These are phyloP conservation scores for Metroxylon sagu DNA, from an alignment of 176 grass and related monocot genomes.

Conservation along the genomic window DNA sequence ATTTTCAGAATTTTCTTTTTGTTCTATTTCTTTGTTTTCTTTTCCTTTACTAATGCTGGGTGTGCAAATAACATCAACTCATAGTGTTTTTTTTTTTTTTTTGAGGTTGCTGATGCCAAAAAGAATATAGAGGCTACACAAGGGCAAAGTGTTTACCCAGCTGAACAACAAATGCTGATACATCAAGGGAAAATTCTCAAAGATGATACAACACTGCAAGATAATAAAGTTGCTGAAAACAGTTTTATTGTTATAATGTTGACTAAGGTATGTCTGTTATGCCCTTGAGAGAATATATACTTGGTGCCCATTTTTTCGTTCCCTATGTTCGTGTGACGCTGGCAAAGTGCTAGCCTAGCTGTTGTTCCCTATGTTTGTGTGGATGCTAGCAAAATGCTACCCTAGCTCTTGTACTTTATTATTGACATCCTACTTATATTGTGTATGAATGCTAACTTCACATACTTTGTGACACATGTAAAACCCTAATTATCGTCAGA, in stretches of 20 bases:
- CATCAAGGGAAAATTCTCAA: constrained; percentile 95
- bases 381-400: too few relatives aligned
- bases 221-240: constrained; percentile 76
- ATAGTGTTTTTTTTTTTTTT: neutral
- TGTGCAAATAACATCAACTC: neutral
- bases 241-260: constrained; percentile 95
- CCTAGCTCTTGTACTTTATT: too few relatives aligned
- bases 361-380: too few relatives aligned
- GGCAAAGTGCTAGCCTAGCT: too few relatives aligned
- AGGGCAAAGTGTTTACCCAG: constrained; percentile 62
- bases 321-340: too few relatives aligned
- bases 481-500: too few relatives aligned
- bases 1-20: too few relatives aligned
- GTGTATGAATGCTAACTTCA: too few relatives aligned
- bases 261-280: constrained; percentile 51
- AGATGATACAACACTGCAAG: constrained; percentile 83
- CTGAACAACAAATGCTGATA: constrained; percentile 86
- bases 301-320: too few relatives aligned
- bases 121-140: constrained; percentile 69
- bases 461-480: too few relatives aligned
- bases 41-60: neutral
- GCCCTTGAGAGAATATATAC: too few relatives aligned
- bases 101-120: constrained; percentile 77
- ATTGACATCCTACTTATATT: too few relatives aligned
- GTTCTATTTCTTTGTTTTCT: neutral